phyloP scores from a whole-genome alignment of 2,329 filamentous ascomycete genomes.

The Trichoderma hamatum region DNA sequence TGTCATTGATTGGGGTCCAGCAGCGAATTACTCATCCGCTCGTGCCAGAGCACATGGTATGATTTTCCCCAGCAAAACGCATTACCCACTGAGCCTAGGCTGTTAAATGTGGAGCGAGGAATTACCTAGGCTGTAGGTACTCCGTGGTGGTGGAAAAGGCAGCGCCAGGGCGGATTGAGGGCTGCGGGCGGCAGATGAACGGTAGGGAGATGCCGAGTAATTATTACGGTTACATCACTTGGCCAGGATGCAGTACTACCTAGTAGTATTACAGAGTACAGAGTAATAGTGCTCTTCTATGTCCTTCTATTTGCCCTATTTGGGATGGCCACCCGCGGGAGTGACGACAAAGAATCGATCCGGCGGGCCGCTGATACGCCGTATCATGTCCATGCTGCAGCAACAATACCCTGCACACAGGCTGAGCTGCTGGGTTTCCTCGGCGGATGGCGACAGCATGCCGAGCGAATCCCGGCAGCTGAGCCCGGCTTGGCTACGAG shows the following conservation, averaged over 20 bases:
- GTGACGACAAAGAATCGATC: background rate
- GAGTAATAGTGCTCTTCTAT: no score
- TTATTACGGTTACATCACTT: background rate
- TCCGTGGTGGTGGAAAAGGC: background rate
- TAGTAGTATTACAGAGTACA: no score
- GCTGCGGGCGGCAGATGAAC: background rate
- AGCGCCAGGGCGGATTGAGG: background rate
- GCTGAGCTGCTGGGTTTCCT: background rate
- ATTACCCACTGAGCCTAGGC: background rate
- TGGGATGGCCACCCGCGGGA: background rate
- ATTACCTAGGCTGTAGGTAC: background rate
- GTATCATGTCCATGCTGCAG: background rate
- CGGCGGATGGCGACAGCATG: background rate
- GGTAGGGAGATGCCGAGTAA: background rate
- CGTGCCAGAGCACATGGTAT: background rate
- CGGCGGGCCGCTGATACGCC: background rate
- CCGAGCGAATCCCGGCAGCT: conserved; percentile 14
- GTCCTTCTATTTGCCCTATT: background rate
- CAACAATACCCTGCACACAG: background rate
- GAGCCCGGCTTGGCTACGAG: background rate
- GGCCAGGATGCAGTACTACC: no score
- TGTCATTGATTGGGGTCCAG: background rate
- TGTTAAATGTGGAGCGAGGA: background rate
- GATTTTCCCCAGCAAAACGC: background rate
- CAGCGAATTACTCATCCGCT: background rate